Evolutionary conservation across 2,329 filamentous ascomycete genomes (phyloP), one percentile per base, ranked within the genome.

Genomic region (Pseudogymnoascus sp.): DNA sequence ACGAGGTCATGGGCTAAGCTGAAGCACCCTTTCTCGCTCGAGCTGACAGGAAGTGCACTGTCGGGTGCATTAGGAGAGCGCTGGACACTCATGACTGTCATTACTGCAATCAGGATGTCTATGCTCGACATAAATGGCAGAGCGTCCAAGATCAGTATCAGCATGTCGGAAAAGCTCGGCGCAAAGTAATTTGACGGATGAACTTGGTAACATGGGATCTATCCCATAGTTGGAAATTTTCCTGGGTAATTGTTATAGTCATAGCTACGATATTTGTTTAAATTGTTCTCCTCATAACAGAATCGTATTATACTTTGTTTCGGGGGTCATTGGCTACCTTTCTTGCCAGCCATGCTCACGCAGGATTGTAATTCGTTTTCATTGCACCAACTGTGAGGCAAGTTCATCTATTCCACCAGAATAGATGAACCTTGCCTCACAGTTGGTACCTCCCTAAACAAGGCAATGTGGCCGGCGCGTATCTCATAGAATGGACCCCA

Each of bases 61-160:
- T 41, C 40, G 15, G 40, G 10, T 7, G 21, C 47, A 31, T 5
- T 62, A 8, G 64, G 64, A n/a, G 58, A 65, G 2, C 40, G 58
- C 5, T 63, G 64, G 64, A 21, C 61, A 1, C 60, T 66, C 6
- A 62, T 62, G 36, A 54, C 58, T 11, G 60, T 61, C 2, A 60
- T 66, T 15, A 65, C 64, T 15, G 58, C 63, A 2, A 8, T 62
- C 29, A 62, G 63, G 26, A 58, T 66, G 24, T 66, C 44, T 58
- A 41, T 59, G 40, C 17, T 64, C 9, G 60, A 61, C 31, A 8
- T 4, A 39, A n/a, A 58, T 24, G n/a, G 15, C 13, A 59, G 40
- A n/a, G 40, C 40, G 17, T 17, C 40, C 9, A 41, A 41, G 40
- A 41, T 21, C 13, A 4, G 40, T 41, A 41, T 41, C 9, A 17